Percentiles rank a stretch among this genome's conserved stretches.
These are phyloP conservation scores for Magnolia changhungtana DNA, from an alignment of 164 flowering plant species.

Conservation along the genomic window DNA sequence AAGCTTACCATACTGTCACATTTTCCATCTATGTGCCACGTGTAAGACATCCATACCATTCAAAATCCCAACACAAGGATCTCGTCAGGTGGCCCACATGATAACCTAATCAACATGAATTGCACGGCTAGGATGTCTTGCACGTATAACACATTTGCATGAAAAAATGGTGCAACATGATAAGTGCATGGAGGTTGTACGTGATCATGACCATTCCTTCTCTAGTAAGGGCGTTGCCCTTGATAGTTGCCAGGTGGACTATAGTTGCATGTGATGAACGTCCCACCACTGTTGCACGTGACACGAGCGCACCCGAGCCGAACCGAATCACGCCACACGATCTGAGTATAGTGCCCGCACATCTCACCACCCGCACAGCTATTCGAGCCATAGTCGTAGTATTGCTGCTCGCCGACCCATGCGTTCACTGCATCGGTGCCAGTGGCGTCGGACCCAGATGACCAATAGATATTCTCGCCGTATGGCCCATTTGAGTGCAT, in stretches of 20 bases:
- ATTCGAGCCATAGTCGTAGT: conserved; percentile 33
- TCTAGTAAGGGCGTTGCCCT: conserved; percentile 8
- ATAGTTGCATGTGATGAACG: conserved; percentile 15
- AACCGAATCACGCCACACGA: conserved; percentile 43
- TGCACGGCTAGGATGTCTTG: too few relatives aligned
- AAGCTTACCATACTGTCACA: too few relatives aligned
- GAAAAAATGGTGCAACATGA: too few relatives aligned
- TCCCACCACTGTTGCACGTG: conserved; percentile 27
- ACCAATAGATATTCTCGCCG: conserved; percentile 43
- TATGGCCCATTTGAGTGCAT: conserved; percentile 33
- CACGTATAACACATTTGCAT: too few relatives aligned
- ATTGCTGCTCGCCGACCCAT: conserved; percentile 35
- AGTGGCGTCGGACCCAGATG: conserved; percentile 10
- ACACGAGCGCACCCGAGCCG: conserved; percentile 43
- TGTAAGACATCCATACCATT: too few relatives aligned
- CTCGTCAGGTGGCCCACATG: too few relatives aligned
- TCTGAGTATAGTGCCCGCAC: conserved; percentile 47
- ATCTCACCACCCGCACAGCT: conserved; percentile 21
- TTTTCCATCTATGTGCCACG: too few relatives aligned
- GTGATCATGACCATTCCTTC: neutral
- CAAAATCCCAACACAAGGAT: too few relatives aligned
- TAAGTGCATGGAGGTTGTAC: too few relatives aligned
- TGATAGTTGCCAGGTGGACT: conserved; percentile 1
- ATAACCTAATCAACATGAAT: too few relatives aligned
- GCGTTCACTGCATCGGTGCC: conserved; percentile 33